Base-by-base conservation (phyloP, 2,329 filamentous ascomycete genomes). In the Xylaria hypoxylon region DNA sequence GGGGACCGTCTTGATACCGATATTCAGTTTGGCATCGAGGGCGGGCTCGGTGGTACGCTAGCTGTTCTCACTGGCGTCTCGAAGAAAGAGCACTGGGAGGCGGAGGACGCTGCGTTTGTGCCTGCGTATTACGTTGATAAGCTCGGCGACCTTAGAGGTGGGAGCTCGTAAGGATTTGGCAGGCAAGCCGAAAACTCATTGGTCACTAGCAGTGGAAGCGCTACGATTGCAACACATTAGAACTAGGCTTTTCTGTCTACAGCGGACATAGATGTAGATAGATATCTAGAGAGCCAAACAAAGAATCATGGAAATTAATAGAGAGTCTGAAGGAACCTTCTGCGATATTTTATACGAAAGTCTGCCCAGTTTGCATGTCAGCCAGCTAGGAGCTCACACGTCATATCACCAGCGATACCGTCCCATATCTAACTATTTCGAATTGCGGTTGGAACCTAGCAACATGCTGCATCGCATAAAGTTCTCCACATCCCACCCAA, bases 1-100 rank as follows among this genome's bases (percentile, higher is more conserved):
- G 96, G 96, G 6, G 96, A 99, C 79, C 86, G 96, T 33, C 83
- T 97, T 70, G 92, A 98, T 78, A 99, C 96, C 0, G 96, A 99
- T 80, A 98, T 99, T 77, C 90, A 92, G 78, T 99, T 99, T 78
- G 96, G 96, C 3, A 87, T 97, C 69, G 91, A 98, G 77, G 95
- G 95, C 0, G 90, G 91, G 70, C 85, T 99, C 31, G 96, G 96
- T 19, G 96, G 96, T 0, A 98, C 96, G 0, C 80, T 99, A 72
- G 93, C 91, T 44, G 96, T 99, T 5, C 82, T 97, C 78, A 97
- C 94, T 0, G 96, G 96, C 17, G 95, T 99, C 17, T 90, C 87
- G 74, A 91, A 91, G 80, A 93, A 95, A 80, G 91, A 91, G 61
- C 92, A 97, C 65, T 93, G 94, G 83, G 85, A 94, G 73, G 89